Base-by-base conservation (phyloP, 1,284 basidiomycete genomes). In the Moesziomyces sp. region DNA sequence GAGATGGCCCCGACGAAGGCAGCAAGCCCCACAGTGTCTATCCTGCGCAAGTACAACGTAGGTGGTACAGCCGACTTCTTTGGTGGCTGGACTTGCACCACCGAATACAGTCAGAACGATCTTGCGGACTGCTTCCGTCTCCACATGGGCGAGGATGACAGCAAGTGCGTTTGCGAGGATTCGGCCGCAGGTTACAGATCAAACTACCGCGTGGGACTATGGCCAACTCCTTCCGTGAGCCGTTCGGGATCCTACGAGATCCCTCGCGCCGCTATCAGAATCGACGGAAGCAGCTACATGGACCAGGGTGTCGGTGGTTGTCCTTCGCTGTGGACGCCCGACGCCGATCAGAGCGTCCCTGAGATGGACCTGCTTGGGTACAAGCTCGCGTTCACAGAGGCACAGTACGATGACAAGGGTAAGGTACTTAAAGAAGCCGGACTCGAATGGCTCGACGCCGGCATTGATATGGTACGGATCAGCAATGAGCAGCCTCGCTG, bases 31-130 rank as follows among this genome's bases (percentile, higher is more conserved):
- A 4, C 52, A 11, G 54, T 57, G 4, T 57, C 55, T 2, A 42
- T 57, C 21, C 42, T 57, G 26, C 42, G 45, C 14, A 50, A 57
- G 40, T 57, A 57, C 48, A 57, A 57, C 30, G 55, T 26, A 8
- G 55, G 55, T 14, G 55, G 55, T 10, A 57, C 55, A 9, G 26
- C 48, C n/a, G 55, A 57, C 21, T 57, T 57, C 42, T 44, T 57
- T 5, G 55, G 40, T 21, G 47, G 46, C 5, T 57, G 55, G 55
- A 57, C 55, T 5, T 57, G 55, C 19, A 33, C 13, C 30, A 33
- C 30, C 30, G 30, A 33, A 0, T 33, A 33, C 30, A 33, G 30
- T 8, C 2, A 13, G 30, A 33, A 30, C 35, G 26, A 9, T n/a
- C 16, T 9, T 3, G 21, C 16, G 18, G 42, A 52, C 10, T 52